Conservation (phyloP, 805 yeast genomes). For the Candida taoyuanica region DNA sequence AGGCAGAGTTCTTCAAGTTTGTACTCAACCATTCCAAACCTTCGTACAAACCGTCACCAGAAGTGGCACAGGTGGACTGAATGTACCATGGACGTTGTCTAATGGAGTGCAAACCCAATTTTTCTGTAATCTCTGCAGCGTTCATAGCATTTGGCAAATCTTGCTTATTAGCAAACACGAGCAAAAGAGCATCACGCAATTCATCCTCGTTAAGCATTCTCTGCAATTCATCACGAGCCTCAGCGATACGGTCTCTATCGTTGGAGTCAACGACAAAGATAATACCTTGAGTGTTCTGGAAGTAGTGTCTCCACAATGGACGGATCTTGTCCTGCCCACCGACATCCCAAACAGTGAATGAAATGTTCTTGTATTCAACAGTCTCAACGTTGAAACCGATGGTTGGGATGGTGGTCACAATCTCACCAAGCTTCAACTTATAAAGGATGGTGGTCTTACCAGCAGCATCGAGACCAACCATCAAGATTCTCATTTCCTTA, state of each 20-base stretch:
- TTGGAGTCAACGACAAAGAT: slow-evolving; percentile 96
- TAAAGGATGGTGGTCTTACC: slow-evolving; percentile 97
- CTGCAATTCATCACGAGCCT: slow-evolving; percentile 97
- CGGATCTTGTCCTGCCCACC: slow-evolving; percentile 99
- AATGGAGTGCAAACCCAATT: slow-evolving; percentile 92
- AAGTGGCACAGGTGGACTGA: slow-evolving; percentile 98
- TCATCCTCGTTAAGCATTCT: slow-evolving; percentile 98
- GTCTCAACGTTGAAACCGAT: slow-evolving; percentile 98
- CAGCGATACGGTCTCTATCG: slow-evolving; percentile 96
- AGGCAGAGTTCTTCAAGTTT: slow-evolving; percentile 71
- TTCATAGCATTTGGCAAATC: slow-evolving; percentile 99
- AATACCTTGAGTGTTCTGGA: slow-evolving; percentile 98
- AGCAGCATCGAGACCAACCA: slow-evolving; percentile 98
- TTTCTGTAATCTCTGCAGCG: slow-evolving; percentile 97
- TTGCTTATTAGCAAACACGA: slow-evolving; percentile 97
- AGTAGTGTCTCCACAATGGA: slow-evolving; percentile 98
- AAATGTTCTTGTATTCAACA: slow-evolving; percentile 93
- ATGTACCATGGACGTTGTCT: slow-evolving; percentile 99
- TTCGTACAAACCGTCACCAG: slow-evolving; percentile 97
- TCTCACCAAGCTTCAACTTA: slow-evolving; percentile 92
- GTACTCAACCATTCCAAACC: slow-evolving; percentile 96
- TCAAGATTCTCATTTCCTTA: slow-evolving; percentile 95
- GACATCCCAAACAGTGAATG: slow-evolving; percentile 98
- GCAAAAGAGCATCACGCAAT: slow-evolving; percentile 90
- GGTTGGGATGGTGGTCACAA: slow-evolving; percentile 94